Percentiles rank a stretch among this genome's conserved stretches.
These are phyloP conservation scores for Ganoderma lingzhi DNA, from an alignment of 1,284 basidiomycete genomes.

Conservation along the genomic window DNA sequence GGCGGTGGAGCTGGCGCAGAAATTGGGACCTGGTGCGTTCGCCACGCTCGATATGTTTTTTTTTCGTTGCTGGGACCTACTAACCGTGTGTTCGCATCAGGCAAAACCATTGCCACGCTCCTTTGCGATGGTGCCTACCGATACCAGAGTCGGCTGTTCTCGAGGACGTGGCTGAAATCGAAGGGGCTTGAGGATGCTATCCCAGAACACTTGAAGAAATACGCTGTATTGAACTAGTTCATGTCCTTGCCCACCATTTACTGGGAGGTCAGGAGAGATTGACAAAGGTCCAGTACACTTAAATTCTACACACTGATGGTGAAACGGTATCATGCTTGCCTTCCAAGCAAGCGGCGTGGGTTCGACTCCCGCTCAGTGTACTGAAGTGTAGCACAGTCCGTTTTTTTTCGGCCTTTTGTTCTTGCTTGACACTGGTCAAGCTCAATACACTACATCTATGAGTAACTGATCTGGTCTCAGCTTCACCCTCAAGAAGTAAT, in stretches of 20 bases:
- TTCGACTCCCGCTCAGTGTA: constrained; percentile 38
- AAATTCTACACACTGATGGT: constrained; percentile 31
- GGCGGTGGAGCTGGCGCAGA: constrained; percentile 87
- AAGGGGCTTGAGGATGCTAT: constrained; percentile 87
- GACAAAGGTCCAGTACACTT: too few relatives aligned
- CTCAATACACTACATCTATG: too few relatives aligned
- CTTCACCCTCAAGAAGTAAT: too few relatives aligned
- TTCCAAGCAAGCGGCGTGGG: constrained; percentile 37
- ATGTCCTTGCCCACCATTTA: background rate
- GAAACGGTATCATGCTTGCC: constrained; percentile 38
- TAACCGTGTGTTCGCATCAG: constrained; percentile 47
- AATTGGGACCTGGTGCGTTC: constrained; percentile 78
- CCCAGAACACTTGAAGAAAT: constrained; percentile 88
- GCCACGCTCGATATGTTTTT: background rate
- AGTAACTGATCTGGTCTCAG: too few relatives aligned
- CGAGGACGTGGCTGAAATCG: constrained; percentile 90
- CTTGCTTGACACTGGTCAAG: too few relatives aligned
- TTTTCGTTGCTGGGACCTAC: background rate
- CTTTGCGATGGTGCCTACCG: constrained; percentile 96
- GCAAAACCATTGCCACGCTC: constrained; percentile 89
- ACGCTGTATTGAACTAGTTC: constrained; percentile 81
- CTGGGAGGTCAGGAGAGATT: too few relatives aligned
- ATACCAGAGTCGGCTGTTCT: constrained; percentile 96
- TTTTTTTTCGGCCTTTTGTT: background rate
- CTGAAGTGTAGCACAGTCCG: too few relatives aligned